A percentile compares a stretch with the other conserved stretches of the same genome.
Conservation (phyloP, 2,329 filamentous ascomycete genomes). For the Keithomyces neogunnii region DNA sequence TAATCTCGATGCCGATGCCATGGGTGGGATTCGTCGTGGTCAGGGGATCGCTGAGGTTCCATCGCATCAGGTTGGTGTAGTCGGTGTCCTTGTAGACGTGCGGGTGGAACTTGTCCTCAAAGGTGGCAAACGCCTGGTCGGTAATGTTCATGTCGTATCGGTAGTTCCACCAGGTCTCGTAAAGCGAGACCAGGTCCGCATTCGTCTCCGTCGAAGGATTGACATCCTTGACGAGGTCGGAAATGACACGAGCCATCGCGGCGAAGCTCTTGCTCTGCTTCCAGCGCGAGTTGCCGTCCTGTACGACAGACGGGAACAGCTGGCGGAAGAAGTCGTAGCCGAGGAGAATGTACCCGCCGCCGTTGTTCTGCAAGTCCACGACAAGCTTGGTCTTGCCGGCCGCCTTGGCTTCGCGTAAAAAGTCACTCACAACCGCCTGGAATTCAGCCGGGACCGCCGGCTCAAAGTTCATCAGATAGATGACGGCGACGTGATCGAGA, state of each 20-base stretch:
- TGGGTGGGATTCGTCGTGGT: constrained; percentile 28
- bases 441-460: constrained; percentile 22
- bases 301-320: constrained; percentile 33
- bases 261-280: constrained; percentile 31
- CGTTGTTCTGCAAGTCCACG: constrained; percentile 36
- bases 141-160: constrained; percentile 41
- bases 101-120: constrained; percentile 34
- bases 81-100: constrained; percentile 37
- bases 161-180: constrained; percentile 43
- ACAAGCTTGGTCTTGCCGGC: constrained; percentile 51
- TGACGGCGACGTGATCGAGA: constrained; percentile 25
- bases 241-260: constrained; percentile 33
- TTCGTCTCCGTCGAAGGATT: constrained; percentile 37
- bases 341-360: constrained; percentile 49
- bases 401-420: constrained; percentile 26
- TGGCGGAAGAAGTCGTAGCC: constrained; percentile 55
- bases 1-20: constrained; percentile 23
- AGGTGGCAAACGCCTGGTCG: constrained; percentile 40
- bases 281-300: constrained; percentile 30
- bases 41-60: constrained; percentile 37
- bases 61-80: constrained; percentile 44
- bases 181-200: constrained; percentile 25
- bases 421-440: constrained; percentile 23
- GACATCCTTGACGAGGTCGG: constrained; percentile 32
- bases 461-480: constrained; percentile 16